phyloP scores from a whole-genome alignment of 1,139 yeast genomes.

The Suhomyces terraborum region DNA sequence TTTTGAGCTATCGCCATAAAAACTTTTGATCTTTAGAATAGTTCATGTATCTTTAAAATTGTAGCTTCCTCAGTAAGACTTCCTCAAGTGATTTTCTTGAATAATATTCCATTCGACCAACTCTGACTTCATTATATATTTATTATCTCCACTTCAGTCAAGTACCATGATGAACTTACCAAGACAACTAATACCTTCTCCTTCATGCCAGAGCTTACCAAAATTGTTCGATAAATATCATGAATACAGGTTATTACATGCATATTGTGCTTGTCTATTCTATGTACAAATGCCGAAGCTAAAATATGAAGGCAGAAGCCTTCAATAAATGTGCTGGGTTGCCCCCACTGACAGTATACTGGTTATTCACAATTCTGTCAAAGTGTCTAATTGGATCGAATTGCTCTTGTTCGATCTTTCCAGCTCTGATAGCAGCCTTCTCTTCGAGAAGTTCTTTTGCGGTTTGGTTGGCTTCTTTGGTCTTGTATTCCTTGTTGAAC shows the following conservation, averaged over 20 bases:
- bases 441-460: slow-evolving; percentile 22
- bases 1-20: too few species aligned
- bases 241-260: not conserved
- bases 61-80: too few species aligned
- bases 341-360: slow-evolving; percentile 73
- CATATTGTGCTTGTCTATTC: slow-evolving; percentile 4
- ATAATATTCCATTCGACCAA: too few species aligned
- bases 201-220: not conserved
- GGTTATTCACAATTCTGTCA: slow-evolving; percentile 48
- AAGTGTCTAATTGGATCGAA: slow-evolving; percentile 31
- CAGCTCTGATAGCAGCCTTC: slow-evolving; percentile 18
- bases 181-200: too few species aligned
- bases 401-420: slow-evolving; percentile 18
- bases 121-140: too few species aligned
- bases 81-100: too few species aligned
- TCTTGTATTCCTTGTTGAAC: slow-evolving; percentile 43
- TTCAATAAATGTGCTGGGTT: slow-evolving; percentile 70
- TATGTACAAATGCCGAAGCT: slow-evolving; percentile 9
- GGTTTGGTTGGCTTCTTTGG: slow-evolving; percentile 38
- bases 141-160: too few species aligned
- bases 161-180: too few species aligned
- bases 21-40: too few species aligned
- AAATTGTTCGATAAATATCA: too few species aligned
- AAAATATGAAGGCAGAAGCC: slow-evolving; percentile 30
- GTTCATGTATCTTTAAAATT: too few species aligned